Evolutionary conservation across 371 early-diverging fungal genomes (phyloP).

Genomic region (Blakeslea trispora): DNA sequence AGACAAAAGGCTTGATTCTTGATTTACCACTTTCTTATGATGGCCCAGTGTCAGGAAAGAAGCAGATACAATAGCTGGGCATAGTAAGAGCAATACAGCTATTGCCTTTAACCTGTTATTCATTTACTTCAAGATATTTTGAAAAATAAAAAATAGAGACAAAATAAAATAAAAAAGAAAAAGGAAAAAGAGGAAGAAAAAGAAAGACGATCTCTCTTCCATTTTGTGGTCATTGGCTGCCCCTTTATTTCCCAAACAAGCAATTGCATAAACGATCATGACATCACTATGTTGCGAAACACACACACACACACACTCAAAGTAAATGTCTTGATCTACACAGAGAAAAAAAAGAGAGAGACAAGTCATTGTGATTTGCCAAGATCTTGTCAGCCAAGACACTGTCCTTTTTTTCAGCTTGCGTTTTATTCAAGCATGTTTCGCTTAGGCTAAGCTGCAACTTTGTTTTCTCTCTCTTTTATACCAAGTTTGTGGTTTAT

Average conservation of each 20-base stretch:
- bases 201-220: neutral
- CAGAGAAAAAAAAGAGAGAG: too few relatives aligned
- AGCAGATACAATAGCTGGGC: slow-evolving; percentile 17
- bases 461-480: too few relatives aligned
- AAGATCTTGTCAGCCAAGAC: too few relatives aligned
- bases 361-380: too few relatives aligned
- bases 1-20: too few relatives aligned
- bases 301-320: too few relatives aligned
- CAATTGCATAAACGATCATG: neutral
- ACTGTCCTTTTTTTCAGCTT: too few relatives aligned
- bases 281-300: neutral
- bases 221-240: neutral
- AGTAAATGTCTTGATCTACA: too few relatives aligned
- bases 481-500: too few relatives aligned
- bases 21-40: slow-evolving; percentile 22
- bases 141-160: too few relatives aligned
- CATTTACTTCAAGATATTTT: neutral
- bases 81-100: slow-evolving; percentile 2
- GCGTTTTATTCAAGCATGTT: too few relatives aligned
- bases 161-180: neutral
- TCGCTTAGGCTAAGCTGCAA: too few relatives aligned
- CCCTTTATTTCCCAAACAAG: neutral
- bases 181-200: neutral
- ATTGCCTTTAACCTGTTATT: neutral
- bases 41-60: slow-evolving; percentile 14